These are phyloP conservation scores for Ichthyophthirius multifiliis DNA, from an alignment of 169 alveolate species.

Conservation along the genomic window DNA sequence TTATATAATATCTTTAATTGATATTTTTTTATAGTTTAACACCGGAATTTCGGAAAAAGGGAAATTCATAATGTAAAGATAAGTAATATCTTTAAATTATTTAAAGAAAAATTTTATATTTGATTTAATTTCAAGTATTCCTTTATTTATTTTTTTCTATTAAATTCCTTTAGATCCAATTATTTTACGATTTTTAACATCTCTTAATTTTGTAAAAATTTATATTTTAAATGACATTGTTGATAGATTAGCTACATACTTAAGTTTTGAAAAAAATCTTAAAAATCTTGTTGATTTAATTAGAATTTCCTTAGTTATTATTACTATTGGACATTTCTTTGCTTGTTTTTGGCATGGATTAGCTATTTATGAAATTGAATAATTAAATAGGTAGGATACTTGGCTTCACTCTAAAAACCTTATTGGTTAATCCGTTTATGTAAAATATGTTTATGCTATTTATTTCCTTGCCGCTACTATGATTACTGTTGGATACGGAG, in stretches of 20 bases:
- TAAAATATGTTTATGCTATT: not conserved
- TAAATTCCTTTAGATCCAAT: not conserved
- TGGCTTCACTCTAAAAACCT: not conserved
- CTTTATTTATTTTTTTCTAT: not conserved
- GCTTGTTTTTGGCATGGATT: not conserved
- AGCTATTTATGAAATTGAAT: not conserved
- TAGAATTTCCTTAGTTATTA: not conserved
- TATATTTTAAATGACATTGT: not conserved
- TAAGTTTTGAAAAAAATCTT: not conserved
- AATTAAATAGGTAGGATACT: not conserved
- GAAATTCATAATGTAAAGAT: not conserved
- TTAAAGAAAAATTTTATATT: not conserved
- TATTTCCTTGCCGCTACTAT: conserved; percentile 38
- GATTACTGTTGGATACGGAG: conserved; percentile 50
- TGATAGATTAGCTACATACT: not conserved
- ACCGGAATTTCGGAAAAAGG: not conserved
- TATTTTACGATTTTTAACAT: not conserved
- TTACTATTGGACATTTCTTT: not conserved
- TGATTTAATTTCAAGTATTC: not conserved
- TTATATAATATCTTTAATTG: no score
- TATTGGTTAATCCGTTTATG: not conserved
- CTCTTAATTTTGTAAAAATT: not conserved
- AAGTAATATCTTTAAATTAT: not conserved
- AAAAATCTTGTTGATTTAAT: not conserved
- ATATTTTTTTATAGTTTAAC: not conserved